Base-by-base conservation (phyloP, 1,139 yeast genomes). In the Zygoascus sp. region DNA sequence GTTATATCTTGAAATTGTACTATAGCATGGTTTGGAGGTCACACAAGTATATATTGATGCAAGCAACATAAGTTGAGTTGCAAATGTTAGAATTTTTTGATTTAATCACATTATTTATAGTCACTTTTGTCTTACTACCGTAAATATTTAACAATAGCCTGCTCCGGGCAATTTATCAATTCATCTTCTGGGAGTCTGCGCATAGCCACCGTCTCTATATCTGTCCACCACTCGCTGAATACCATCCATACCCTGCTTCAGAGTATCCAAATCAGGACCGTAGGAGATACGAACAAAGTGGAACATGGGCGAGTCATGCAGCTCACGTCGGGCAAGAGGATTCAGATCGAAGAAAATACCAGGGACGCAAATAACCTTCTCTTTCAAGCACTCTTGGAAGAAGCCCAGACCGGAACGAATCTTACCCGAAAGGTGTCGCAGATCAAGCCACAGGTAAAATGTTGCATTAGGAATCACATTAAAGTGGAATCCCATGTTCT, bases 271-370 rank as follows among this genome's bases (percentile, higher is more conserved):
- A 52, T 79, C 83, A 2, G 86, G 85, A 1, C 86, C 86, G 57
- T 80, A 80, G 54, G 83, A 77, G 48, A 80, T 67, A 58, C 86
- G 69, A 9, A 80, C 82, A 56, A 72, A 80, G 53, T 79, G 77
- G 58, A 77, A 80, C 83, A 82, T 79, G 44, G 78, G 80, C 21
- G 78, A 80, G 54, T 80, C 85, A 54, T 75, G 80, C 50, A 80
- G 66, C 47, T 76, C 75, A 46, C 82, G 72, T 64, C 81, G 75
- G 57, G 81, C 80, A 54, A 79, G 75, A 10, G 85, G 85, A 56
- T 80, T 80, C 55, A 80, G 72, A 59, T 80, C 79, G 59, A 80
- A 80, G 70, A 80, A 80, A 54, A 80, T 79, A 3, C 86, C 85
- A 1, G 85, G 86, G 15, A 80, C 86, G 37, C 77, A 76, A 60